Conservation (phyloP, 108 stramenopile genomes). For the Parietichytrium sp. region DNA sequence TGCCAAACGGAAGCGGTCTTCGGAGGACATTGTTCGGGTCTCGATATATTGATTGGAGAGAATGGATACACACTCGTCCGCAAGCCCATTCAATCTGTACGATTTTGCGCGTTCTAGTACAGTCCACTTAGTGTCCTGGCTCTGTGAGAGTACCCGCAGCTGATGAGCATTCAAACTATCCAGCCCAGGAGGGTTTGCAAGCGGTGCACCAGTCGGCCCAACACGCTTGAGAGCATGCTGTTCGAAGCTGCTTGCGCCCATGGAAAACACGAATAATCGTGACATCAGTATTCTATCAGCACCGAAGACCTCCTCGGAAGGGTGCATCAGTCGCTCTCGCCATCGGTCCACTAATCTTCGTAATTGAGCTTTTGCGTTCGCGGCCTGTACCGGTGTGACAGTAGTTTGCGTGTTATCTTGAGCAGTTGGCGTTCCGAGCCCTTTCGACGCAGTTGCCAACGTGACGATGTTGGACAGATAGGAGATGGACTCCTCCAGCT, state of each 20-base stretch:
- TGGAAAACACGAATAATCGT: background rate
- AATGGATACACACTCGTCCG: background rate
- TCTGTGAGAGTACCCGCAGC: background rate
- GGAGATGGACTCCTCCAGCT: constrained; percentile 12
- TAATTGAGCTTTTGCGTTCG: no score
- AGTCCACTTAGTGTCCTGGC: constrained; percentile 23
- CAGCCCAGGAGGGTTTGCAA: no score
- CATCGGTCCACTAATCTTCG: no score
- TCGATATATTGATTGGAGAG: background rate
- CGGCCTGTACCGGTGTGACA: no score
- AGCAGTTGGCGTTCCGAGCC: no score
- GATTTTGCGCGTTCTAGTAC: constrained; percentile 4
- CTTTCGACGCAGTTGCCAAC: background rate
- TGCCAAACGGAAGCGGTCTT: background rate
- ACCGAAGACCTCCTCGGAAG: background rate
- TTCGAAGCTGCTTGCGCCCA: background rate
- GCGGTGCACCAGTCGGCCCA: background rate
- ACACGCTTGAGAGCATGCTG: background rate
- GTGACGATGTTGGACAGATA: constrained; percentile 1
- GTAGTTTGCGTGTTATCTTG: no score
- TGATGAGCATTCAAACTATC: no score
- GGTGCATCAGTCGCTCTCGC: background rate
- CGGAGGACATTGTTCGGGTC: background rate
- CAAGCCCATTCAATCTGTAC: background rate
- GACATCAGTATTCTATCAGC: background rate